Evolutionary conservation across 768 basidiomycete genomes (phyloP), one percentile per base, ranked within the genome.

Genomic region (Tephrocybe sp.): DNA sequence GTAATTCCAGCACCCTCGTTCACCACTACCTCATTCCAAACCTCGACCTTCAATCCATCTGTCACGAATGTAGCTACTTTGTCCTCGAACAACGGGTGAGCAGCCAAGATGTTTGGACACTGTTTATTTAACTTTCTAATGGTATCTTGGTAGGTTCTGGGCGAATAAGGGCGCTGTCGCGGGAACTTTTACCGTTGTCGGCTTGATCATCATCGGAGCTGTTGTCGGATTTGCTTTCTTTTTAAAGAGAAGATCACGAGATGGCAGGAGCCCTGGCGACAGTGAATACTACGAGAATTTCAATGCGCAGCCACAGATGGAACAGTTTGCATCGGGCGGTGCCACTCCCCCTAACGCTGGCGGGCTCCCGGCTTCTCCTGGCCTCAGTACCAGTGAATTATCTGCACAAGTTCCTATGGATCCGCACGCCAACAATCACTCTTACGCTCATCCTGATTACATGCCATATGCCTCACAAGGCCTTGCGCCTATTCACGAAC

Each of bases 81-180:
- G 19, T 47, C 56, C 31, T 22, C 52, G n/a, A 46, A 43, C 42
- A 54, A 56, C 12, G 61, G 56, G 57, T 58, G 37, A 37, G 51
- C 44, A 30, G 31, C 16, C 31, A 19, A 6, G 24, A 19, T 33
- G 10, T 18, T 34, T 29, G 21, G 16, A 25, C 8, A 19, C 30
- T 19, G 42, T 31, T n/a, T 53, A 38, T n/a, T 33, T 53, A 39
- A 50, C 52, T 45, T 34, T 50, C 18, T 19, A 11, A 30, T 30
- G 7, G 12, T 30, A 30, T 7, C 29, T 34, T 34, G 33, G 15
- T 31, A 72, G 70, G n/a, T 70, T 73, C 47, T 69, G 62, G 65
- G 53, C 59, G 15, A 70, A 70, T 48, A 72, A 69, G 55, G 64
- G 57, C n/a, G 66, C 67, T 10, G 65, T 73, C 13, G 67, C 67